Evolutionary conservation across 2,329 filamentous ascomycete genomes (phyloP), one percentile per base, ranked within the genome.

Genomic region (Venturia carpophila): DNA sequence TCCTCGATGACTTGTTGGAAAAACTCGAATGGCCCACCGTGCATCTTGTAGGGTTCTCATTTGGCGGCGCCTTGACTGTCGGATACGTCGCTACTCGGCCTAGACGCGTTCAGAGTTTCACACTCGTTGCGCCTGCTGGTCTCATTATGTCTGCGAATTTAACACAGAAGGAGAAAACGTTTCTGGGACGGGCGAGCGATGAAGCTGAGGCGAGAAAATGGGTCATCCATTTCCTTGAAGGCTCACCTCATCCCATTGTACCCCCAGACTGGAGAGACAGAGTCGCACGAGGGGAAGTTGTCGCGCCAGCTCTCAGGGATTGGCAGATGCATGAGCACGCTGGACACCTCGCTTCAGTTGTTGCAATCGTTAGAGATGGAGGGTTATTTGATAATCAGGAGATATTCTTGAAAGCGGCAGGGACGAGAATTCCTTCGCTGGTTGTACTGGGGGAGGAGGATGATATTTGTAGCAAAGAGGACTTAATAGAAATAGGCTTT

Each of bases 1-100:
- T 80, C 3, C 64, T 84, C 0, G 73, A 78, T 5, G 66, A 66
- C 0, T 37, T 83, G 0, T 68, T 84, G 4, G 70, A 69, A 1
- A 69, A 74, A 2, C 67, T 84, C 0, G 15, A 63, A 0, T 84
- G 81, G 82, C 13, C 69, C 0, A 67, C 71, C 21, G 77, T 74
- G 0, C 79, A 83, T 68, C 61, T 84, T 0, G 64, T 84, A 0
- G 80, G 81, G 0, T 84, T 74, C 68, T 83, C 81, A 0, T 82
- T 84, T 62, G 82, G 82, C 13, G 79, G 73, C 1, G 70, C 75
- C 0, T 71, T 77, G 0, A 73, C 76, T 0, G 75, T 73, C 0
- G 74, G 74, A 0, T 84, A 79, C 60, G 72, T 74, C 0, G 71
- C 72, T 0, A 68, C 69, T 2, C 69, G 73, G 10, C 67, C 73